These are phyloP conservation scores for Oryza coarctata DNA, from an alignment of 176 grass and related monocot species.

Conservation along the genomic window DNA sequence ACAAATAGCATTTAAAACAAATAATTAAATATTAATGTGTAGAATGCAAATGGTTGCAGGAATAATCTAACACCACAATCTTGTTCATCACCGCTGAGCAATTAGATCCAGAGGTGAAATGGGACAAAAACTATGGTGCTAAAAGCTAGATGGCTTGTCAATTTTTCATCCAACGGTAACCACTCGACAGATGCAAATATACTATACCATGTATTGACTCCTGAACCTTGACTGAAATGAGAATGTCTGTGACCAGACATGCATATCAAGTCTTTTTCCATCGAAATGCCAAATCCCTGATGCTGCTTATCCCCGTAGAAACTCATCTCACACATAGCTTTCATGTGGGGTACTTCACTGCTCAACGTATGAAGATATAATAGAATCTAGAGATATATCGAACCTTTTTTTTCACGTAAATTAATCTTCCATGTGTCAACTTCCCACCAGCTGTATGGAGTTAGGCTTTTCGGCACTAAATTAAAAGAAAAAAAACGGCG, in stretches of 20 bases:
- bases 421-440: neutral
- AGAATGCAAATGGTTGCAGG: neutral
- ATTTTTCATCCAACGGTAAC: slow-evolving; percentile 14
- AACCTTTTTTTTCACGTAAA: neutral
- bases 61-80: neutral
- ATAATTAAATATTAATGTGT: neutral
- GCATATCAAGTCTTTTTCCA: slow-evolving; percentile 35
- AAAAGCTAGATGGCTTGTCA: neutral
- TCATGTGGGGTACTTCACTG: neutral
- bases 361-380: neutral
- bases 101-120: neutral
- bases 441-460: neutral
- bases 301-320: slow-evolving; percentile 13
- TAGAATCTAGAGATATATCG: neutral
- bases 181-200: slow-evolving; percentile 15
- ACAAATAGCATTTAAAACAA: neutral
- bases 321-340: neutral
- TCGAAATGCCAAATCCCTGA: slow-evolving; percentile 28
- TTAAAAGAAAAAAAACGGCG: neutral
- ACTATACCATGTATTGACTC: neutral
- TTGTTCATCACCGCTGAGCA: neutral
- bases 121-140: neutral
- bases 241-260: slow-evolving; percentile 6
- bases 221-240: slow-evolving; percentile 28
- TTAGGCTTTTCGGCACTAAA: neutral